Base-by-base conservation (phyloP, 495 filamentous ascomycete genomes). In the Xylaria acuta region DNA sequence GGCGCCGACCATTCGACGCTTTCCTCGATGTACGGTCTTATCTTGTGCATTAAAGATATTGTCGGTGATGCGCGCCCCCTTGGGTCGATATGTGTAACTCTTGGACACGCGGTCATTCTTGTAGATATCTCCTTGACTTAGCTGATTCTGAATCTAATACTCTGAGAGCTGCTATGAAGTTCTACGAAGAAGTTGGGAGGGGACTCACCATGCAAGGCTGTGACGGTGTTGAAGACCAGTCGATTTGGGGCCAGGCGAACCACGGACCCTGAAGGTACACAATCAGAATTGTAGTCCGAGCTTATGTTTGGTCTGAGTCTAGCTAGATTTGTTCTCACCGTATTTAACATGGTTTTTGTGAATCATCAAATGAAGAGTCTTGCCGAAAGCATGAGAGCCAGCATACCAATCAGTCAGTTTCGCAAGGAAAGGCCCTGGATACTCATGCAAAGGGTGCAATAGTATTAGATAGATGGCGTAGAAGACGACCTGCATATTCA, bases 341-440 rank as follows among this genome's bases (percentile, higher is more conserved):
- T 87, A 87, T 77, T 77, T 80, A 67, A 83, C 45, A 64, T 86
- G 84, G 40, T 79, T 73, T 18, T 77, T 47, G 41, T 71, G 75
- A 43, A 84, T 80, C 32, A 82, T 76, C 18, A 88, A 51, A 72
- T 88, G 87, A n/a, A 79, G 67, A 65, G 86, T 78, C 36, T 81
- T 81, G 62, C 74, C 73, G 40, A 73, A 81, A 5, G 82, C 76
- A 77, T 88, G 79, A 45, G 81, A 82, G 7, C 78, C 80, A 2
- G 72, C 62, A 72, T 84, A 82, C 59, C 79, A 77, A 60, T 81
- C 77, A 1, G 85, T 84, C 18, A 84, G 59, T 30, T 80, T 82
- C 36, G 80, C 84, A 1, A 86, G 60, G 14, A 83, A 75, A 1
- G 87, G 88, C 0, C 87, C 88, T 3, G 86, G 87, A 66, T 86